A percentile compares a stretch with the other conserved stretches of the same genome.
Evolutionary conservation across 2,329 filamentous ascomycete genomes (phyloP).

Genomic region (Arachnopeziza araneosa): DNA sequence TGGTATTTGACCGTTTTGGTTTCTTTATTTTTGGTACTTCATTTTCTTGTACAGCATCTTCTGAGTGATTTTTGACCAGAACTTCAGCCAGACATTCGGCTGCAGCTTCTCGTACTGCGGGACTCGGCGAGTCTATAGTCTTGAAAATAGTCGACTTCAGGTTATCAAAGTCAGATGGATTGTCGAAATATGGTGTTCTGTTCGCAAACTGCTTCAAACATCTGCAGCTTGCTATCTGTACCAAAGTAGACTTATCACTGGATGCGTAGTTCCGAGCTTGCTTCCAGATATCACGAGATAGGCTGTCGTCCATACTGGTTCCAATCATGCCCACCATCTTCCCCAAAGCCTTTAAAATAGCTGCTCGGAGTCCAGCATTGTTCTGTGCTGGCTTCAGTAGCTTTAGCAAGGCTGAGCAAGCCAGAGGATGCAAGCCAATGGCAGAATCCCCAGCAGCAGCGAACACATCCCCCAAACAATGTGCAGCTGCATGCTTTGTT

Average conservation of each 20-base stretch:
- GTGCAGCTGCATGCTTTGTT: slow-evolving; percentile 79
- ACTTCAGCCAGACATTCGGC: slow-evolving; percentile 78
- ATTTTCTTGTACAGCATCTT: slow-evolving; percentile 44
- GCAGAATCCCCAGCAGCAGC: slow-evolving; percentile 91
- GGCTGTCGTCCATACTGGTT: slow-evolving; percentile 71
- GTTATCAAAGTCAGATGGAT: slow-evolving; percentile 84
- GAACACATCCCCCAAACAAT: slow-evolving; percentile 84
- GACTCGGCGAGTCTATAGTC: slow-evolving; percentile 70
- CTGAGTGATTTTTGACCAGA: slow-evolving; percentile 76
- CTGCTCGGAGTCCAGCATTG: slow-evolving; percentile 76
- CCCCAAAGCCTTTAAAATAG: slow-evolving; percentile 67
- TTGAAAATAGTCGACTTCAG: slow-evolving; percentile 80
- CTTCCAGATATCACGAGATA: slow-evolving; percentile 92
- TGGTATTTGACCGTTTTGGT: slow-evolving; percentile 63
- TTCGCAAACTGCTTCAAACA: slow-evolving; percentile 71
- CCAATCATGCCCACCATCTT: slow-evolving; percentile 73
- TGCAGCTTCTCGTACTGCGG: slow-evolving; percentile 75
- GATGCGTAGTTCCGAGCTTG: slow-evolving; percentile 71
- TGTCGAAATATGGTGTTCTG: slow-evolving; percentile 77
- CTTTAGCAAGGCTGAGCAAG: slow-evolving; percentile 68
- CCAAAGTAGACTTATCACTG: slow-evolving; percentile 76
- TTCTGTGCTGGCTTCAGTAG: slow-evolving; percentile 72
- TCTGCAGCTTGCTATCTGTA: slow-evolving; percentile 71
- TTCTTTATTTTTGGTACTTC: slow-evolving; percentile 58
- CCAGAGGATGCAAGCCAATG: slow-evolving; percentile 72